Evolutionary conservation across 1,284 basidiomycete species (phyloP).

Genomic region (Naganishia liquefaciens): DNA sequence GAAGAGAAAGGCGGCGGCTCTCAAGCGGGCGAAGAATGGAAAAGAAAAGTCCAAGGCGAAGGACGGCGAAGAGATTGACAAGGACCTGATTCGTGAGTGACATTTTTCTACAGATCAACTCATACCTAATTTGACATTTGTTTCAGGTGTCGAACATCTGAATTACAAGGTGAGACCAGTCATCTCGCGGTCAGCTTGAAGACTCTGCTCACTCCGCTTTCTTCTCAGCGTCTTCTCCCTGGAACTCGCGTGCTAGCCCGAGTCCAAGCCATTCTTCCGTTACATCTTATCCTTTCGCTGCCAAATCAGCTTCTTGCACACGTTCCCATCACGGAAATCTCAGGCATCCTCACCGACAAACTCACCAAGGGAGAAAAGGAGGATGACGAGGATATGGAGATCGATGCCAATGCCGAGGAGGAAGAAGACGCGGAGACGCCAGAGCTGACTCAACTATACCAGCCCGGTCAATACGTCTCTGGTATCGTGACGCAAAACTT

Average conservation of each 20-base stretch:
- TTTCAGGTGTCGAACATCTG: slow-evolving; percentile 75
- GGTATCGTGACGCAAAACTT: slow-evolving; percentile 66
- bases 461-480: slow-evolving; percentile 80
- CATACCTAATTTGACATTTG: slow-evolving; percentile 12
- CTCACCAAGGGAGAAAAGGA: slow-evolving; percentile 54
- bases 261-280: slow-evolving; percentile 81
- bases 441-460: slow-evolving; percentile 74
- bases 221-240: slow-evolving; percentile 67
- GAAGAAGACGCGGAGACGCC: slow-evolving; percentile 63
- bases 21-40: slow-evolving; percentile 59
- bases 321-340: slow-evolving; percentile 91
- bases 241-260: slow-evolving; percentile 87
- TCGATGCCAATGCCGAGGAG: slow-evolving; percentile 56
- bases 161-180: slow-evolving; percentile 77
- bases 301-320: slow-evolving; percentile 94
- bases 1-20: slow-evolving; percentile 57
- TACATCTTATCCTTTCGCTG: slow-evolving; percentile 87
- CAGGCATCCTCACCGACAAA: slow-evolving; percentile 73
- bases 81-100: slow-evolving; percentile 48
- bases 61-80: slow-evolving; percentile 51
- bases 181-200: background rate
- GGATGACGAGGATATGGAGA: slow-evolving; percentile 59
- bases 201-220: background rate
- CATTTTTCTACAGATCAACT: background rate
- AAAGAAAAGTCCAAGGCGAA: slow-evolving; percentile 57